These are phyloP conservation scores for Phytophthora cactorum DNA, from an alignment of 352 stramenopile species.

Conservation along the genomic window DNA sequence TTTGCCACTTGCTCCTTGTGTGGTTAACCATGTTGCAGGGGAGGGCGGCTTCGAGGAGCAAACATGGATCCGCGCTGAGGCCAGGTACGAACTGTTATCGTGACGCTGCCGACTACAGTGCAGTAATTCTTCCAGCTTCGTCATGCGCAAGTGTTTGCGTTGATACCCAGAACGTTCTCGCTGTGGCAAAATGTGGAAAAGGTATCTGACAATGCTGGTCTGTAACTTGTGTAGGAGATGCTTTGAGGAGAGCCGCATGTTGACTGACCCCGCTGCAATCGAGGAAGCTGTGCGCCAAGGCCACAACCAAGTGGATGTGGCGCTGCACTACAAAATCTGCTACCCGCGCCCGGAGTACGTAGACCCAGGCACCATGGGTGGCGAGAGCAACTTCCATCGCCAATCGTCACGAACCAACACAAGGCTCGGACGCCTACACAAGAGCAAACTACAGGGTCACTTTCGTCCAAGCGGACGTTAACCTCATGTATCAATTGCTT, in stretches of 20 bases:
- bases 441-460: constrained; percentile 52
- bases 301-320: constrained; percentile 80
- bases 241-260: constrained; percentile 70
- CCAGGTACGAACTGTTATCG: constrained; percentile 42
- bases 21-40: constrained; percentile 41
- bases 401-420: constrained; percentile 62
- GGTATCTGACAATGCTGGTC: constrained; percentile 8
- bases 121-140: constrained; percentile 1
- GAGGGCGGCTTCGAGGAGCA: constrained; percentile 65
- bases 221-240: constrained; percentile 36
- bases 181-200: constrained; percentile 27
- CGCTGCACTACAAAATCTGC: constrained; percentile 86
- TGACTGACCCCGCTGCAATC: constrained; percentile 41
- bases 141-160: constrained; percentile 9
- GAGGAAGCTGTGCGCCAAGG: constrained; percentile 60
- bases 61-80: constrained; percentile 71
- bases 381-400: constrained; percentile 73
- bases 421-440: constrained; percentile 46
- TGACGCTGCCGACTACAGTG: not conserved
- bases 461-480: constrained; percentile 46
- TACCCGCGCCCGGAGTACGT: constrained; percentile 83
- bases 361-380: constrained; percentile 78
- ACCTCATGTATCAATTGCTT: constrained; percentile 6
- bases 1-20: constrained; percentile 9
- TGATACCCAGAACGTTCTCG: constrained; percentile 15